phyloP scores from a whole-genome alignment of 2,329 filamentous ascomycete genomes.

The Ceratocystis variospora region DNA sequence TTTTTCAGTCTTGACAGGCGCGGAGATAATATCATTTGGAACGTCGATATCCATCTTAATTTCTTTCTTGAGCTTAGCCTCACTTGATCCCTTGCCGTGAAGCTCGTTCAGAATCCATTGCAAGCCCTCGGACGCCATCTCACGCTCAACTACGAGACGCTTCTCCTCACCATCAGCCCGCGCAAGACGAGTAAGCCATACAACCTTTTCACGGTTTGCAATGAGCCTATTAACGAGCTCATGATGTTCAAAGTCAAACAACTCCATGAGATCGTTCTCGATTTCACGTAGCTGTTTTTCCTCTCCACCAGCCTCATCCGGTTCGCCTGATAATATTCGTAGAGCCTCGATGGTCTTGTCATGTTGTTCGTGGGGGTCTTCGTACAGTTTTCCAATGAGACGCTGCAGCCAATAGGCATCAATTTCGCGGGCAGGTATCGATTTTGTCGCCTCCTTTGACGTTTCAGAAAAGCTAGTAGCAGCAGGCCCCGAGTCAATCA shows the following conservation, averaged over 20 bases:
- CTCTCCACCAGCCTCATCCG: conserved; percentile 56
- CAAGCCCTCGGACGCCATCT: conserved; percentile 82
- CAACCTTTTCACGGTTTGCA: conserved; percentile 81
- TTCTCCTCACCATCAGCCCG: conserved; percentile 67
- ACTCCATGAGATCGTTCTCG: conserved; percentile 95
- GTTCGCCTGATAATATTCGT: conserved; percentile 63
- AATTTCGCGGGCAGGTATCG: conserved; percentile 73
- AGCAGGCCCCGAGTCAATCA: conserved; percentile 57
- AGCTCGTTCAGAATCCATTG: conserved; percentile 80
- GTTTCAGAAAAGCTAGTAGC: conserved; percentile 25
- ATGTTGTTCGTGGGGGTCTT: conserved; percentile 83
- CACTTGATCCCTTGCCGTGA: conserved; percentile 52
- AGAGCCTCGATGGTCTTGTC: conserved; percentile 81
- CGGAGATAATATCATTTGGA: conserved; percentile 38
- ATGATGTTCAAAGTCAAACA: conserved; percentile 94
- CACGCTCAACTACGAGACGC: conserved; percentile 64
- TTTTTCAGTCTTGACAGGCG: conserved; percentile 38
- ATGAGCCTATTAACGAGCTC: conserved; percentile 85
- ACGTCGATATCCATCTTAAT: conserved; percentile 94
- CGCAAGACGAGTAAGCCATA: conserved; percentile 85
- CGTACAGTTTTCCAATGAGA: conserved; percentile 75
- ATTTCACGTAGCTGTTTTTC: conserved; percentile 82
- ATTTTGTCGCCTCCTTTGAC: conserved; percentile 42
- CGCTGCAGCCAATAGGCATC: conserved; percentile 96
- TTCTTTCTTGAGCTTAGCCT: conserved; percentile 53